Percentiles rank a stretch among this genome's conserved stretches.
Evolutionary conservation across 2,329 filamentous ascomycete species (phyloP).

Genomic region (Talaromyces sp.): DNA sequence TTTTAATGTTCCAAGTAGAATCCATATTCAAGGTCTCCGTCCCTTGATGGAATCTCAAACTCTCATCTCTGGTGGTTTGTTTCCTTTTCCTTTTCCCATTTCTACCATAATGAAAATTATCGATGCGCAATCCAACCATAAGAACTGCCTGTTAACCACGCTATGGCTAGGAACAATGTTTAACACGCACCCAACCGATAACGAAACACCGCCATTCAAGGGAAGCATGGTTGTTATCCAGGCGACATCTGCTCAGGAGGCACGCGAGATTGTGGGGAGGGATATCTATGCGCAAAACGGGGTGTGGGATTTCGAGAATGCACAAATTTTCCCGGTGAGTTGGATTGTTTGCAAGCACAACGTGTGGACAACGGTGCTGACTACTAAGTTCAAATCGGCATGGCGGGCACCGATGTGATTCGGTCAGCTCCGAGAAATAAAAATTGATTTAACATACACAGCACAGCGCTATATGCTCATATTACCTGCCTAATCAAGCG

Average conservation of each 20-base stretch:
- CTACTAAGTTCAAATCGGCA: not conserved
- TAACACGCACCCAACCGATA: slow-evolving; percentile 57
- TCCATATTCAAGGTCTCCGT: slow-evolving; percentile 56
- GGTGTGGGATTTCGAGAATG: slow-evolving; percentile 77
- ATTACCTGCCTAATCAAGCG: too few species aligned
- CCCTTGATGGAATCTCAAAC: slow-evolving; percentile 52
- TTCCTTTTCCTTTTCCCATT: not conserved
- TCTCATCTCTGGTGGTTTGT: slow-evolving; percentile 62
- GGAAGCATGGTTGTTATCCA: slow-evolving; percentile 67
- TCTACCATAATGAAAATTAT: not conserved
- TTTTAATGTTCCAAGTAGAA: slow-evolving; percentile 20
- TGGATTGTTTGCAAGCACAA: not conserved
- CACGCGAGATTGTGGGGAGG: slow-evolving; percentile 59
- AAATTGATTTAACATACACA: too few species aligned
- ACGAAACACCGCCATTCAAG: slow-evolving; percentile 60
- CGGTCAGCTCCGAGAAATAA: not conserved
- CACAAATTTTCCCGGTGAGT: slow-evolving; percentile 37
- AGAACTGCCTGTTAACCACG: not conserved
- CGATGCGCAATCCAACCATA: not conserved
- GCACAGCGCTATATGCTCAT: too few species aligned
- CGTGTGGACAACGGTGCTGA: not conserved
- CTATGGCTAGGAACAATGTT: slow-evolving; percentile 57
- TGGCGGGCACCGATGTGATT: not conserved
- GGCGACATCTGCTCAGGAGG: slow-evolving; percentile 66
- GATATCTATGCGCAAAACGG: slow-evolving; percentile 69